Percentiles rank a stretch among this genome's conserved stretches.
Evolutionary conservation across 768 basidiomycete genomes (phyloP).

Genomic region (Boletus subcaerulescens): DNA sequence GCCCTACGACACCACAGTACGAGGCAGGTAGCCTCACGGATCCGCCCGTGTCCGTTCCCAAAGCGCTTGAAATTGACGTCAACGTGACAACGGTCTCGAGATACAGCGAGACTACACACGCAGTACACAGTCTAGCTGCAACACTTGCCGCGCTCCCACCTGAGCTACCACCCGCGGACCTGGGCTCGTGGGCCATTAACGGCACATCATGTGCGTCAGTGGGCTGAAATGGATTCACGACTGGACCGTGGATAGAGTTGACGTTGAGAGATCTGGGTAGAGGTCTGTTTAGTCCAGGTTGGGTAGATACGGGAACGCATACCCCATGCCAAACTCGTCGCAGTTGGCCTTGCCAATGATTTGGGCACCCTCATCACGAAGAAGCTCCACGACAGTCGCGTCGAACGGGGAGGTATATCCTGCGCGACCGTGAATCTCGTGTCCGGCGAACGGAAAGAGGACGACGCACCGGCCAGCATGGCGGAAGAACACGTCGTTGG

Average conservation of each 20-base stretch:
- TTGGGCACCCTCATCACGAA: constrained; percentile 59
- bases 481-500: constrained; percentile 77
- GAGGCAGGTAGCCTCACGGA: constrained; percentile 91
- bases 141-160: constrained; percentile 96
- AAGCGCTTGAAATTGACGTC: constrained; percentile 50
- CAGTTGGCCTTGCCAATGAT: constrained; percentile 90
- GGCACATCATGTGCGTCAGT: constrained; percentile 11
- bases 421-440: constrained; percentile 25
- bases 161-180: constrained; percentile 89
- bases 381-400: constrained; percentile 73
- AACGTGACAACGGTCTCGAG: neutral
- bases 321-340: constrained; percentile 99
- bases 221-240: constrained; percentile 67
- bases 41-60: constrained; percentile 95
- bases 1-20: constrained; percentile 87
- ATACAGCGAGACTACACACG: constrained; percentile 49
- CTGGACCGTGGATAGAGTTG: constrained; percentile 71
- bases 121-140: constrained; percentile 76
- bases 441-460: neutral
- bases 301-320: constrained; percentile 20
- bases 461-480: constrained; percentile 59
- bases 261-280: constrained; percentile 67
- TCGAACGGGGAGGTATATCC: constrained; percentile 80
- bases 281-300: neutral
- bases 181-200: constrained; percentile 34